Evolutionary conservation across 768 basidiomycete genomes (phyloP).

Genomic region (Holtermanniella nyarrowii): DNA sequence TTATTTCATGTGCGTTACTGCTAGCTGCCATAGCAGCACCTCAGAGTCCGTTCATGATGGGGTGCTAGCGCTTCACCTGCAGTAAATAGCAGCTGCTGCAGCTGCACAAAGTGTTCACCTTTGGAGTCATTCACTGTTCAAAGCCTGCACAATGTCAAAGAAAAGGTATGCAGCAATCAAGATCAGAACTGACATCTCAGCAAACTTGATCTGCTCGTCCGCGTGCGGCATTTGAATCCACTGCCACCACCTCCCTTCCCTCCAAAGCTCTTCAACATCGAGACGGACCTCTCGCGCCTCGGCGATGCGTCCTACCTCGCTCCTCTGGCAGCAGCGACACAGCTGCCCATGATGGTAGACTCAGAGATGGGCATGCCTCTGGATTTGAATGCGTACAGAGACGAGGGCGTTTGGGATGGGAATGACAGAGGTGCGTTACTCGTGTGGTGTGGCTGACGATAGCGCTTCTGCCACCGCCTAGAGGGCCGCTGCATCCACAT

Average conservation of each 20-base stretch:
- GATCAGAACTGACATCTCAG: constrained; percentile 31
- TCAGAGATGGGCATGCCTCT: constrained; percentile 95
- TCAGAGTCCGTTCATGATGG: no score
- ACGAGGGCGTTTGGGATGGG: constrained; percentile 69
- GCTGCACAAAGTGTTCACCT: background rate
- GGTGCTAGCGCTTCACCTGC: no score
- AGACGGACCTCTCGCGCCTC: constrained; percentile 81
- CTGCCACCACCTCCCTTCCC: constrained; percentile 94
- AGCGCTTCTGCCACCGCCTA: constrained; percentile 44
- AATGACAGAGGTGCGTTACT: constrained; percentile 48
- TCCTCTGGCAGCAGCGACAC: constrained; percentile 65
- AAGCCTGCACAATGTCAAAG: constrained; percentile 19
- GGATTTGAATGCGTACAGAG: constrained; percentile 61
- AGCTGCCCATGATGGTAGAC: constrained; percentile 91
- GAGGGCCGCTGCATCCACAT: constrained; percentile 42
- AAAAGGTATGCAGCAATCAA: constrained; percentile 16
- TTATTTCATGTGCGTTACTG: no score
- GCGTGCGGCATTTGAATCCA: constrained; percentile 87
- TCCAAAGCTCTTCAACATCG: constrained; percentile 82
- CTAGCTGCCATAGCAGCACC: no score
- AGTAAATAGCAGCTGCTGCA: no score
- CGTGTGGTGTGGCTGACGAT: background rate
- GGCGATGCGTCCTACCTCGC: constrained; percentile 76
- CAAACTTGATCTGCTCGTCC: constrained; percentile 82
- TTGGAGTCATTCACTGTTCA: background rate